Percentiles rank a stretch among this genome's conserved stretches.
Conservation (phyloP, 2,329 filamentous ascomycete genomes). For the Epichloe baconii region DNA sequence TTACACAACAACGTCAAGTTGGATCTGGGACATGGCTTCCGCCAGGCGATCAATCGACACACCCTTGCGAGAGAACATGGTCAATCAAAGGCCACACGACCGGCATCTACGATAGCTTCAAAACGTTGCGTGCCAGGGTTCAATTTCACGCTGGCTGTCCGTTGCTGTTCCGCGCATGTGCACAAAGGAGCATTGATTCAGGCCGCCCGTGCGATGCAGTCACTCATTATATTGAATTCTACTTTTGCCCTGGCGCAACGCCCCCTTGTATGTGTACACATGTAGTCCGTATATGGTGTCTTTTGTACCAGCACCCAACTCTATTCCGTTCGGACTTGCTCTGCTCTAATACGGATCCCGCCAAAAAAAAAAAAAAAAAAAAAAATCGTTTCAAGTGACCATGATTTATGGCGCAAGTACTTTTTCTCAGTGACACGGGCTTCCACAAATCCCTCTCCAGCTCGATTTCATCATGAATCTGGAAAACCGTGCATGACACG, state of each 20-base stretch:
- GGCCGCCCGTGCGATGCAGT: too few relatives aligned
- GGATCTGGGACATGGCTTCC: not conserved
- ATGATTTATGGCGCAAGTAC: too few relatives aligned
- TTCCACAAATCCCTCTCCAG: too few relatives aligned
- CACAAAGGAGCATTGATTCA: not conserved
- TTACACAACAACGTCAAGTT: slow-evolving; percentile 1
- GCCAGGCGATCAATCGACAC: not conserved
- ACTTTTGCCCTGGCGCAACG: not conserved
- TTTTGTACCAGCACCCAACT: not conserved
- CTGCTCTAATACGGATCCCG: not conserved
- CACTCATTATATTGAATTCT: not conserved
- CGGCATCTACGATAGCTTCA: not conserved
- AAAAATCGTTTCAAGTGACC: not conserved
- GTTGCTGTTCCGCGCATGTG: not conserved
- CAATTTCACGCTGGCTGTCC: not conserved
- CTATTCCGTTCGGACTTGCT: not conserved
- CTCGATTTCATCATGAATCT: not conserved
- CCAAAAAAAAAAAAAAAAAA: too few relatives aligned
- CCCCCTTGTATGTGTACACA: not conserved
- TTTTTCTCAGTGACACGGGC: too few relatives aligned
- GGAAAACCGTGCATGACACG: not conserved
- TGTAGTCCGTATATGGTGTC: not conserved
- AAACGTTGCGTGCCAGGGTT: not conserved
- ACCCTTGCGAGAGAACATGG: not conserved
- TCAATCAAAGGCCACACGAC: not conserved